Evolutionary conservation across 768 basidiomycete genomes (phyloP).

Genomic region (Tricholoma matsutake): DNA sequence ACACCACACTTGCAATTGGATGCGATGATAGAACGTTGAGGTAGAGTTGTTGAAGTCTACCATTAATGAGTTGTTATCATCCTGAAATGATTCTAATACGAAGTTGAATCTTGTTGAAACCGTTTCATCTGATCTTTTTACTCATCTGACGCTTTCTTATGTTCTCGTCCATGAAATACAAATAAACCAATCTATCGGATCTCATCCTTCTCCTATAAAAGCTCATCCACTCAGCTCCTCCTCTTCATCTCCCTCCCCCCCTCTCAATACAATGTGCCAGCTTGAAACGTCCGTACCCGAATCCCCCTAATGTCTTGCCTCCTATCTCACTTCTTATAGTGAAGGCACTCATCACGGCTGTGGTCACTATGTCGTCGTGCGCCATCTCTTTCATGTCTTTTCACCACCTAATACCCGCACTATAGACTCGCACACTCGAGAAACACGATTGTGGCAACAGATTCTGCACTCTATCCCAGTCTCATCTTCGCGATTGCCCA

Average conservation of each 20-base stretch:
- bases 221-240: conserved; percentile 4
- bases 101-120: no score
- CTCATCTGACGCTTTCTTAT: background rate
- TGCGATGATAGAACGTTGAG: no score
- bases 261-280: conserved; percentile 44
- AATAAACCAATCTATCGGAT: conserved; percentile 2
- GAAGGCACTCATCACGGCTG: conserved; percentile 76
- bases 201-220: background rate
- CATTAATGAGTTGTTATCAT: no score
- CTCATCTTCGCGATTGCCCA: conserved; percentile 33
- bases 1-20: no score
- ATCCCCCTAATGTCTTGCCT: conserved; percentile 13
- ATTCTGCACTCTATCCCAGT: conserved; percentile 36
- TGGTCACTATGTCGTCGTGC: conserved; percentile 73
- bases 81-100: no score
- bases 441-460: conserved; percentile 55
- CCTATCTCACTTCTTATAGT: conserved; percentile 38
- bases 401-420: conserved; percentile 7
- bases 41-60: no score
- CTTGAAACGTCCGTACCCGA: conserved; percentile 46
- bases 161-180: background rate
- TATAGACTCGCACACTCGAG: conserved; percentile 46
- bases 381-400: conserved; percentile 21
- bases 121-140: no score
- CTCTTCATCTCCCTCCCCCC: background rate